Base-by-base conservation (phyloP, 2,329 filamentous ascomycete genomes). In the Plectosphaerella plurivora region DNA sequence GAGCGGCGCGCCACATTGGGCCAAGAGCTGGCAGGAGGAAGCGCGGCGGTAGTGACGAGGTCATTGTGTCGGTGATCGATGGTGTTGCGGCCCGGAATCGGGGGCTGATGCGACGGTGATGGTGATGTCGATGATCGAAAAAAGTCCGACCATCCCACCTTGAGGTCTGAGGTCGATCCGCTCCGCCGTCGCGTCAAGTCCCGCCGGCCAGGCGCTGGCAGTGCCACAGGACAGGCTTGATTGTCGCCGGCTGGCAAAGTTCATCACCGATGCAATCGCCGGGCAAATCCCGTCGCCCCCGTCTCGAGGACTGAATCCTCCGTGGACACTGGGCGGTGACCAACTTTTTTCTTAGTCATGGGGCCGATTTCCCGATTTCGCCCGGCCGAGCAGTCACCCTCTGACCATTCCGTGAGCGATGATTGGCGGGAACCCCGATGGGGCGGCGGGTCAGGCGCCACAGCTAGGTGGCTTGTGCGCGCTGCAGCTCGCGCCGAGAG, bases 1-100 rank as follows among this genome's bases (percentile, higher is more conserved):
- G 14, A 18, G 56, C 54, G 52, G 61, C 52, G 50, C 74, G 75
- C 82, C 82, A 85, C 61, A 84, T 72, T 28, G 74, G 70, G 51
- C 79, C 72, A 59, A 80, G 76, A 55, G 83, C 78, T 4, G 86
- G 86, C 41, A 89, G 77, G n/a, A 89, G 78, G 64, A 88, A 88
- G 46, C 79, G 78, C 28, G 85, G 85, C 56, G 88, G 87, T 12
- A 51, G 37, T 37, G 75, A 74, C 45, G 68, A 61, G 49, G 76
- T 66, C 75, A 81, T 73, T 11, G 47, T 50, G 52, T 48, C 18
- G 15, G 45, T 25, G 25, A n/a, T 37, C 18, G 45, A 42, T 48
- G 49, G 24, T 33, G 28, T 33, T 33, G 28, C 11, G 28, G 11
- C 28, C 28, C 28, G 2, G 28, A 8, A 22, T 46, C 46, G 45